Evolutionary conservation across 208 protist species (phyloP), one percentile per base, ranked within the genome.

Genomic region (Phytomonas serpens): DNA sequence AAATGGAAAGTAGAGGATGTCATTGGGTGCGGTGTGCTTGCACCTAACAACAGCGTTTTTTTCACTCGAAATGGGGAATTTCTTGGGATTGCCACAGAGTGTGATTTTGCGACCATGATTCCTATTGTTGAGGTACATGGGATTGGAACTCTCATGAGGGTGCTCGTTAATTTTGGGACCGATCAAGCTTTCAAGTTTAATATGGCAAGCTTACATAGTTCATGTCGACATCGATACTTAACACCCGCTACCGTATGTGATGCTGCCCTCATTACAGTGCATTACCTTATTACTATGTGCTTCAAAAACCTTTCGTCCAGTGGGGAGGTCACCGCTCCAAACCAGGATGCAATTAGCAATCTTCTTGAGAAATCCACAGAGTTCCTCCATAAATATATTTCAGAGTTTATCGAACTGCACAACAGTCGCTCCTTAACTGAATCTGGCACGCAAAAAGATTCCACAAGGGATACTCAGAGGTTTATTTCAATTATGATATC

Each of bases 121-220:
- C 89, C 89, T 1, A 89, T 93, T 78, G 76, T 97, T 69, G 78
- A 77, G 29, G 85, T 84, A 27, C 69, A 85, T 32, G 83, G 78
- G 37, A 52, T 68, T 7, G 76, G 81, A 42, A 84, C 82, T 0
- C 78, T 97, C 11, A 76, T 94, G 61, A 92, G 90, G 77, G 67
- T 94, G 4, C 84, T 97, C 64, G 92, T 93, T 29, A 97, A 97
- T 73, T 97, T 97, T 77, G 92, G 92, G 57, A 73, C 81, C 23
- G 81, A 93, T 68, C 71, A 70, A 67, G 86, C 92, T 4, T 97
- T 97, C 70, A 74, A 77, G 61, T 97, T 94, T 79, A 82, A 97
- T 74, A 73, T 93, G 38, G 69, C 87, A 14, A 82, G 86, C 27
- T 29, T 97, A 71, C 89, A 97, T 78, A 77, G 74, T 64, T 90